Evolutionary conservation across 1,284 basidiomycete species (phyloP).

Genomic region (Rhodotorula sp.): DNA sequence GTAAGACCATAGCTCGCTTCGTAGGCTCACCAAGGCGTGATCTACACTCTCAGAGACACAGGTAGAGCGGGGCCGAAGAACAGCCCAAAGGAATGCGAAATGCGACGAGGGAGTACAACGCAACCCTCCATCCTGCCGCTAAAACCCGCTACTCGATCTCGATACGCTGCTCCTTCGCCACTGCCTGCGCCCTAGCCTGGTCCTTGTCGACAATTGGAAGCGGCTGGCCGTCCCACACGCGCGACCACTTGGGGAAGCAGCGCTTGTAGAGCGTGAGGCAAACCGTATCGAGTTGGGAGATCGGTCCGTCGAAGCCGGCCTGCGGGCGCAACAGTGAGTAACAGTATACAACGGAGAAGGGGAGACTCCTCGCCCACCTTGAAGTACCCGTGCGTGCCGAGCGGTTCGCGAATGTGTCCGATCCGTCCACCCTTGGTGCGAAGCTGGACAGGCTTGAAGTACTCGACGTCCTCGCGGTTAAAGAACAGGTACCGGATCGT

Average conservation of each 20-base stretch:
- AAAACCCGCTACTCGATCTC: too few relatives aligned
- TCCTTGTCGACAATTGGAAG: conserved; percentile 24
- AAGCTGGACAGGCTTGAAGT: conserved; percentile 90
- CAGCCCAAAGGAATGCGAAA: too few relatives aligned
- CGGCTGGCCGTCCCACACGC: conserved; percentile 30
- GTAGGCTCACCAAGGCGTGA: too few relatives aligned
- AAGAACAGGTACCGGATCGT: conserved; percentile 99
- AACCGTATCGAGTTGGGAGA: conserved; percentile 76
- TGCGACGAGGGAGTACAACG: too few relatives aligned
- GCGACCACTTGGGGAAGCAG: conserved; percentile 49
- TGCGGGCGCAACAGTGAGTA: background rate
- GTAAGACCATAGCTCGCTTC: too few relatives aligned
- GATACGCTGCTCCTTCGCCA: background rate
- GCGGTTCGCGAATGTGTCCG: conserved; percentile 84
- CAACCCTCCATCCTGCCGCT: too few relatives aligned
- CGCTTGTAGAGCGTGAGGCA: conserved; percentile 50
- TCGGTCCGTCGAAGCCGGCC: conserved; percentile 80
- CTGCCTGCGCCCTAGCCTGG: conserved; percentile 7
- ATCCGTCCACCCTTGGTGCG: conserved; percentile 87
- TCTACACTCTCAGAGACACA: too few relatives aligned
- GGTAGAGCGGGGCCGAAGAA: too few relatives aligned
- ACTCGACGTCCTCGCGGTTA: conserved; percentile 81
- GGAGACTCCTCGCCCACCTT: conserved; percentile 58
- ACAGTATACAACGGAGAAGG: background rate
- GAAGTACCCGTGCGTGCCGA: conserved; percentile 98